Percentiles rank a stretch among this genome's conserved stretches.
Conservation (phyloP, 306 rosid genomes). For the Acacia melanoxylon region DNA sequence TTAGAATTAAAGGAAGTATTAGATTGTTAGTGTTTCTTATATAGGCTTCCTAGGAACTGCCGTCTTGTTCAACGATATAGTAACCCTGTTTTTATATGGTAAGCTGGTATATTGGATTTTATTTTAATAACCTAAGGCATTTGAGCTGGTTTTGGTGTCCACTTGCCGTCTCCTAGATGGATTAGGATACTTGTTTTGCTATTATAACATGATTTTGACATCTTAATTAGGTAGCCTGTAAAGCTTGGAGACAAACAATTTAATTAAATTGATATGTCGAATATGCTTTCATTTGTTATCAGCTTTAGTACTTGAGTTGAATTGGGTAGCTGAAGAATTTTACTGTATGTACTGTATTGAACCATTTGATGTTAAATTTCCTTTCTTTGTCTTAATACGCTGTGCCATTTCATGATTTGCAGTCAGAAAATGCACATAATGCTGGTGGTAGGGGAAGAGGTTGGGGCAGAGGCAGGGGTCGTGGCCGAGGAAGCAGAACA, state of each 20-base stretch:
- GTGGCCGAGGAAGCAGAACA: slow-evolving; percentile 55
- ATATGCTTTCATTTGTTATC: not conserved
- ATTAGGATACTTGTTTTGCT: not conserved
- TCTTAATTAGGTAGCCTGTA: not conserved
- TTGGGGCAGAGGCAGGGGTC: slow-evolving; percentile 78
- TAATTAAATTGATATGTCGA: not conserved
- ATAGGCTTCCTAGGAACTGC: not conserved
- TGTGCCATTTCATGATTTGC: not conserved
- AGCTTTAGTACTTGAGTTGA: not conserved
- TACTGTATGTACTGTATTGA: not conserved
- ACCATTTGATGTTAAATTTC: not conserved
- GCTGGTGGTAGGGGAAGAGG: slow-evolving; percentile 61
- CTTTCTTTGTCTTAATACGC: not conserved
- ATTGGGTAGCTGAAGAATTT: not conserved
- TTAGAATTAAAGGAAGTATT: no score
- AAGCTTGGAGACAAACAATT: not conserved
- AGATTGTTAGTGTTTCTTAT: not conserved
- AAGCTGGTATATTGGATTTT: not conserved
- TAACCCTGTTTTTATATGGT: not conserved
- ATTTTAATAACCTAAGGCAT: not conserved
- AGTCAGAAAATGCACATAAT: slow-evolving; percentile 45
- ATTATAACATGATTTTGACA: not conserved
- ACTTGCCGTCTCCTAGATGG: not conserved
- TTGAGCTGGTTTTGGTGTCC: not conserved
- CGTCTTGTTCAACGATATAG: not conserved